phyloP scores from a whole-genome alignment of 176 grass and related monocot genomes.

The Thalia dealbata region DNA sequence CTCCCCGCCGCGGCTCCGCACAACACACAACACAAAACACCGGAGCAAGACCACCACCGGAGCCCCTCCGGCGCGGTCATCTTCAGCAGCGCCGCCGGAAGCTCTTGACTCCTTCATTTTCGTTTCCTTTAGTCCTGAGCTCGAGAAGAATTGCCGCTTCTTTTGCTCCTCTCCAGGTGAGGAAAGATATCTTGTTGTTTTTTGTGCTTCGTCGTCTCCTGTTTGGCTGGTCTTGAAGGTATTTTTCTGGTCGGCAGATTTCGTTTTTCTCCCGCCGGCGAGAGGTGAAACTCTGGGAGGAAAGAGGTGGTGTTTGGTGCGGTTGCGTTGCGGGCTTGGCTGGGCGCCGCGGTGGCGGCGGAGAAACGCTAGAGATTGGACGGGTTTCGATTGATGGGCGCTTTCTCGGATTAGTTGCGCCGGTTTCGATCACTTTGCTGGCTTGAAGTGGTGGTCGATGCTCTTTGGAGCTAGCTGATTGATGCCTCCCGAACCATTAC shows the following conservation, averaged over 20 bases:
- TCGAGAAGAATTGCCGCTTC: neutral
- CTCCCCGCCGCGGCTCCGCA: neutral
- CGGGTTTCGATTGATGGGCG: neutral
- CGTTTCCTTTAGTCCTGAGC: neutral
- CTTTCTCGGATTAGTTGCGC: neutral
- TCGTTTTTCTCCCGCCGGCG: neutral
- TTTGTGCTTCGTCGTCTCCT: neutral
- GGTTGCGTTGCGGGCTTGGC: neutral
- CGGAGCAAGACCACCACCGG: neutral
- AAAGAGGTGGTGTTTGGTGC: neutral
- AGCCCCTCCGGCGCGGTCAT: neutral
- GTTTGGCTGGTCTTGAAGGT: neutral
- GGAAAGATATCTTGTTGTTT: neutral
- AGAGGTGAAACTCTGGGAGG: neutral
- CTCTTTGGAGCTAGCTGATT: slow-evolving; percentile 19
- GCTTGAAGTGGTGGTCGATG: slow-evolving; percentile 2
- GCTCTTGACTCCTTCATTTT: too few relatives aligned
- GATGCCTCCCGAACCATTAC: slow-evolving; percentile 28
- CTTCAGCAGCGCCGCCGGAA: too few relatives aligned
- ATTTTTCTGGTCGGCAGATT: neutral
- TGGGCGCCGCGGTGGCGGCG: too few relatives aligned
- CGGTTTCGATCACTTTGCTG: neutral
- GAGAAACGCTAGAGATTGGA: too few relatives aligned
- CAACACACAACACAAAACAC: too few relatives aligned
- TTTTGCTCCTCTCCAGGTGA: neutral